Base-by-base conservation (phyloP, 768 basidiomycete species). In the Cystobasidium onofrii region DNA sequence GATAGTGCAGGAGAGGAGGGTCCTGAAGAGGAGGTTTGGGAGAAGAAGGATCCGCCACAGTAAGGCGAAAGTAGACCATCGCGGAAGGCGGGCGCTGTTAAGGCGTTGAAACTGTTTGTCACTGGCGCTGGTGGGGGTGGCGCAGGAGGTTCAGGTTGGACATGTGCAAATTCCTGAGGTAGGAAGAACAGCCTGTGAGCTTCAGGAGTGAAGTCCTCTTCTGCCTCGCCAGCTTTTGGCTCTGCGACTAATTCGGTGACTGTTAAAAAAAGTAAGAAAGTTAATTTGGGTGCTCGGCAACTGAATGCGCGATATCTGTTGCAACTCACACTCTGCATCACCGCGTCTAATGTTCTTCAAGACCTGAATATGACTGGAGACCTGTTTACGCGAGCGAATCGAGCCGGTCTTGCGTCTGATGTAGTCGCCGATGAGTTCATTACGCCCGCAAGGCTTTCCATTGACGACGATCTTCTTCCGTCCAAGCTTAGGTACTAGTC, bases 361-460 rank as follows among this genome's bases (percentile, higher is more conserved):
- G 6, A 81, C 81, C 71, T 82, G 82, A 27, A 81, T 78, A 64
- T 82, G 82, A 31, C 78, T 79, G 71, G 80, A 81, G 63, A 82
- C 80, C 71, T 81, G 80, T 76, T 82, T 82, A 9, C 82, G 66
- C 18, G 77, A 75, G 46, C 80, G 77, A 12, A 69, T 43, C 43
- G 77, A 78, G 23, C 80, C 80, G 13, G 80, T 80, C 41, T 75
- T 73, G 18, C 80, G 74, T 1, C 73, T 63, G 44, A 82, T 79
- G 74, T 80, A 79, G 34, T 80, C 76, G 34, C 77, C 79, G 64
- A 82, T 81, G 52, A 81, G 76, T 74, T 82, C 82, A 76, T 82
- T 82, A 0, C 82, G 77, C 0, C 82, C 82, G 57, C 80, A 80
- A 0, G 79, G 73, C 74, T 80, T 81, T 60, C 78, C 78, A 46